Conservation (phyloP, 2,329 filamentous ascomycete species). For the Aspergillus udagawae region DNA sequence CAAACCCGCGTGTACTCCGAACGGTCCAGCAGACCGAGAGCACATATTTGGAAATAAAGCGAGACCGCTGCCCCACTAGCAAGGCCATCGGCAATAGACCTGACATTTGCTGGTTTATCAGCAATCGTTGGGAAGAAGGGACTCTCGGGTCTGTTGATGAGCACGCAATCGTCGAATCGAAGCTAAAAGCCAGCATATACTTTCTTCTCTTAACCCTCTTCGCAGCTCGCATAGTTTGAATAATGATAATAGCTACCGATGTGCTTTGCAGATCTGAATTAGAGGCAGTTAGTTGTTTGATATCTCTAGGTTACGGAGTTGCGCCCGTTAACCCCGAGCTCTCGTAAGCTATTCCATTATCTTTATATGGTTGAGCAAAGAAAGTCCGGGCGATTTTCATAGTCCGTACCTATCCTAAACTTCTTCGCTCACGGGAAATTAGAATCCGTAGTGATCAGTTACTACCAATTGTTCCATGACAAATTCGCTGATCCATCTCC, state of each 20-base stretch:
- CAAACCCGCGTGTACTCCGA: neutral
- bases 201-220: neutral
- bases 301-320: neutral
- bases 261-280: neutral
- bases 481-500: slow-evolving; percentile 34
- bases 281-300: neutral
- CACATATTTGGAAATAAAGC: slow-evolving; percentile 31
- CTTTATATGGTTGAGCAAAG: no score
- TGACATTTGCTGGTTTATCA: slow-evolving; percentile 7
- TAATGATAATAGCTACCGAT: neutral
- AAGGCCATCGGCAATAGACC: slow-evolving; percentile 19
- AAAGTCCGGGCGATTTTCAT: no score
- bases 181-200: neutral
- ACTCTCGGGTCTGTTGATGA: neutral
- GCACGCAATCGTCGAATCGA: neutral
- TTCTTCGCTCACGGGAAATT: slow-evolving; percentile 26
- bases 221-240: neutral
- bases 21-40: slow-evolving; percentile 26
- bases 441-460: slow-evolving; percentile 29
- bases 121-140: neutral
- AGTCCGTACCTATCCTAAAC: neutral
- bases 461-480: slow-evolving; percentile 22
- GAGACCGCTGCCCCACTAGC: slow-evolving; percentile 23
- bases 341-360: neutral
- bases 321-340: neutral